A percentile compares a stretch with the other conserved stretches of the same genome.
These are phyloP conservation scores for Malassezia sp. DNA, from an alignment of 1,284 basidiomycete species.

Conservation along the genomic window DNA sequence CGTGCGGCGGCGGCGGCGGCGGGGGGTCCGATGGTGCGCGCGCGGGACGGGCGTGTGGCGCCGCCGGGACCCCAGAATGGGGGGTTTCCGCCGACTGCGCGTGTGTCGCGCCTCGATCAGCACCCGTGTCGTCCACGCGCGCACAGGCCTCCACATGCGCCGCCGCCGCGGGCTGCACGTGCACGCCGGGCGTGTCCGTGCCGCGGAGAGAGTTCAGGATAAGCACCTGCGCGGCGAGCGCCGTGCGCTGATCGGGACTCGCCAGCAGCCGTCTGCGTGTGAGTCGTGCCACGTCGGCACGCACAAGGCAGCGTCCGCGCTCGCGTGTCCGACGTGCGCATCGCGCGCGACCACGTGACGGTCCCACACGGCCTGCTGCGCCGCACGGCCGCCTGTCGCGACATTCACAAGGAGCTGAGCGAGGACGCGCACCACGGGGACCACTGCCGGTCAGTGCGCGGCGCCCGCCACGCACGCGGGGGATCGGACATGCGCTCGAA, in stretches of 20 bases:
- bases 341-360: neutral
- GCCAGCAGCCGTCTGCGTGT: constrained; percentile 10
- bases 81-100: too few species aligned
- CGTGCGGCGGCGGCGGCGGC: too few species aligned
- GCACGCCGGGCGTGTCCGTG: too few species aligned
- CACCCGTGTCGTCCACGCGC: too few species aligned
- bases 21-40: too few species aligned
- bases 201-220: constrained; percentile 6
- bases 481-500: constrained; percentile 16
- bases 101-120: too few species aligned
- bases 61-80: too few species aligned
- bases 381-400: neutral
- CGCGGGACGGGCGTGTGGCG: too few species aligned
- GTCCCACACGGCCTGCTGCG: neutral
- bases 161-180: too few species aligned
- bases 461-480: neutral
- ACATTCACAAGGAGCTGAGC: constrained; percentile 11
- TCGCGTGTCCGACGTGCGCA: neutral
- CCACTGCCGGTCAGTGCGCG: too few species aligned
- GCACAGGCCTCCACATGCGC: too few species aligned
- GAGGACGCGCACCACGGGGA: constrained; percentile 7
- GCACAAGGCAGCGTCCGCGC: neutral
- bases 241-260: constrained; percentile 9
- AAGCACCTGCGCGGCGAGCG: constrained; percentile 8
- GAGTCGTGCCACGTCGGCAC: neutral